phyloP scores from a whole-genome alignment of 1,139 yeast genomes.

The Candida gigantensis region DNA sequence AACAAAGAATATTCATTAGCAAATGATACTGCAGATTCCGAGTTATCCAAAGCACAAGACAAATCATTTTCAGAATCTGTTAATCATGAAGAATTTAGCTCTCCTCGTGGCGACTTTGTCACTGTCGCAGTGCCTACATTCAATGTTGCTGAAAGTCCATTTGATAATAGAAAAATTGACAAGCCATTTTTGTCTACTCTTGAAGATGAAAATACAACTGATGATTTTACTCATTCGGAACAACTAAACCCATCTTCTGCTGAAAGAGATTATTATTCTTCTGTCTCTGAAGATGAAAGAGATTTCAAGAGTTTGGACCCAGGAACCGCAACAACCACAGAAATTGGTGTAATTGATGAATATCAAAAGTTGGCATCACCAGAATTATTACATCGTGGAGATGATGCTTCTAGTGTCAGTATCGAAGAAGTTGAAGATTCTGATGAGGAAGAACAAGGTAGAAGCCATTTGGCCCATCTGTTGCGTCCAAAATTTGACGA shows the following conservation, averaged over 20 bases:
- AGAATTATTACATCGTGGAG: slow-evolving; percentile 13
- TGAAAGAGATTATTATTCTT: slow-evolving; percentile 1
- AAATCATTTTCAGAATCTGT: background rate
- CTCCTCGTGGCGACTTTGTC: background rate
- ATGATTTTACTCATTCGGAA: slow-evolving; percentile 1
- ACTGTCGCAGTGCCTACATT: slow-evolving; percentile 6
- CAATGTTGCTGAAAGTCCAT: slow-evolving; percentile 1
- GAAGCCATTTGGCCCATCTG: slow-evolving; percentile 22
- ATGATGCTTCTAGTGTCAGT: slow-evolving; percentile 17
- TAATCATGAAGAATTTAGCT: background rate
- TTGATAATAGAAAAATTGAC: slow-evolving; percentile 4
- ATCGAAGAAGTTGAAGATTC: slow-evolving; percentile 3
- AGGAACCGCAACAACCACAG: slow-evolving; percentile 14
- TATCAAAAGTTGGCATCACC: slow-evolving; percentile 19
- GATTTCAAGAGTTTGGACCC: slow-evolving; percentile 13
- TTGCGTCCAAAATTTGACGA: slow-evolving; percentile 37
- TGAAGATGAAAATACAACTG: slow-evolving; percentile 6
- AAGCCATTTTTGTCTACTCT: slow-evolving; percentile 9
- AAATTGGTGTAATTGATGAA: slow-evolving; percentile 25
- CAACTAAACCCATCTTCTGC: background rate
- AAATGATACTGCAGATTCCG: background rate
- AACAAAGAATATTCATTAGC: no score
- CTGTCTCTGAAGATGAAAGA: slow-evolving; percentile 9
- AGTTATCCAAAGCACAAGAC: background rate
- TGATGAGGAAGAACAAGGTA: slow-evolving; percentile 13